Evolutionary conservation across 2,329 filamentous ascomycete species (phyloP), one percentile per base, ranked within the genome.

Genomic region (Drechslerella stenobrocha): DNA sequence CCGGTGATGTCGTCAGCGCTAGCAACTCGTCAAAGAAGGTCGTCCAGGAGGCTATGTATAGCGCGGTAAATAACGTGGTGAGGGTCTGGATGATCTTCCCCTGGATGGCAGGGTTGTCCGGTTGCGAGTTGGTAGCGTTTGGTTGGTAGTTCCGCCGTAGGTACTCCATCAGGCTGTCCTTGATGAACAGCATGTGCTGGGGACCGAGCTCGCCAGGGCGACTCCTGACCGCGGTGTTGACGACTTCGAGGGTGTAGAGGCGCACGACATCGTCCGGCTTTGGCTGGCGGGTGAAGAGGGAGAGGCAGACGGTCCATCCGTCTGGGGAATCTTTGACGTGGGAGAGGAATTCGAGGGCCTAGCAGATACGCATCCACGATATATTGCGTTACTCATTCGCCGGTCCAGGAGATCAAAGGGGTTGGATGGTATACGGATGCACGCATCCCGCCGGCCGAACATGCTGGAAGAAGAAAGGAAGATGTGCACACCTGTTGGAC

Each of bases 21-120:
- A 93, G 80, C 72, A 97, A 88, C 75, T 98, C 93, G 74, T 95
- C 89, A 75, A 98, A 86, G 77, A 96, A 97, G 65, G 81, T 84
- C 73, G 89, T 83, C 93, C 93, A 98, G 34, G 88, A 87, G 53
- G 87, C 84, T 53, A 85, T 85, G 77, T 98, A 98, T 56, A 95
- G 81, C 9, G 86, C 84, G 32, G 90, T 87, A 77, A 98, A 98
- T 51, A 98, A 85, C 74, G 90, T 93, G 7, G 93, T 98, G 73
- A 98, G 80, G 9, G 91, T 96, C 78, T 98, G 93, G 45, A 92
- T 91, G 72, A 98, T 84, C 78, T 98, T 98, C 79, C 97, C 98
- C 78, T 97, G 92, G 42, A 98, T 86, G 71, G 84, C 83, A 22
- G 84, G 76, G 6, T 86, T 84, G 75, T 98, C 93, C 70, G 86